Percentiles rank a stretch among this genome's conserved stretches.
Evolutionary conservation across 169 alveolate genomes (phyloP).

Genomic region (Plasmodium chabaudi): DNA sequence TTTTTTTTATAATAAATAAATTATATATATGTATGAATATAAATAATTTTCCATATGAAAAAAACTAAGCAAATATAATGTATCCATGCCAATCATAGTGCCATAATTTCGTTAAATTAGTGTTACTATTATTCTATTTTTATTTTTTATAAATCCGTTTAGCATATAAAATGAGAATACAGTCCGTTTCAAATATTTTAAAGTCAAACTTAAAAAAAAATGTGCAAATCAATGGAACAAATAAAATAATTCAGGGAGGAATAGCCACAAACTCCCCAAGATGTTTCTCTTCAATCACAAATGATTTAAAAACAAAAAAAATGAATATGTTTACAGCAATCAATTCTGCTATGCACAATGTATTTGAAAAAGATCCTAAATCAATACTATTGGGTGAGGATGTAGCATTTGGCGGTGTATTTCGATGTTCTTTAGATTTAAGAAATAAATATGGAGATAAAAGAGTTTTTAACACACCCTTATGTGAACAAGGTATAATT

Average conservation of each 20-base stretch:
- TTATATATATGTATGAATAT: too few species aligned
- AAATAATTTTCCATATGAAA: too few species aligned
- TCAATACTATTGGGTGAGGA: constrained; percentile 96
- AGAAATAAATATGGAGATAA: constrained; percentile 93
- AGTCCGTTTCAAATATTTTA: constrained; percentile 28
- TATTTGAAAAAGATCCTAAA: constrained; percentile 92
- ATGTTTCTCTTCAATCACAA: constrained; percentile 10
- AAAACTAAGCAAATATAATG: too few species aligned
- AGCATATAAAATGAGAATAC: neutral
- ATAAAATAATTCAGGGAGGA: constrained; percentile 3
- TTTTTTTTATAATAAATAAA: too few species aligned
- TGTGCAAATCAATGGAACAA: constrained; percentile 14
- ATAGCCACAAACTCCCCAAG: constrained; percentile 1
- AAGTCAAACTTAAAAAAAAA: constrained; percentile 18
- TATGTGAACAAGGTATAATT: constrained; percentile 96
- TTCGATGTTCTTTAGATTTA: constrained; percentile 95
- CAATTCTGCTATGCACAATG: constrained; percentile 94
- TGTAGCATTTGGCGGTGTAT: constrained; percentile 99
- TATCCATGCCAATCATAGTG: too few species aligned
- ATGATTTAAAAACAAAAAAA: constrained; percentile 76
- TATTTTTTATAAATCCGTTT: too few species aligned
- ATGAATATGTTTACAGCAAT: constrained; percentile 95
- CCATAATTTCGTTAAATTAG: too few species aligned
- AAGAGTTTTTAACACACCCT: constrained; percentile 97
- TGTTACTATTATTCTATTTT: too few species aligned